Evolutionary conservation across 495 filamentous ascomycete genomes (phyloP), one percentile per base, ranked within the genome.

Genomic region (Achaetomiella virescens): DNA sequence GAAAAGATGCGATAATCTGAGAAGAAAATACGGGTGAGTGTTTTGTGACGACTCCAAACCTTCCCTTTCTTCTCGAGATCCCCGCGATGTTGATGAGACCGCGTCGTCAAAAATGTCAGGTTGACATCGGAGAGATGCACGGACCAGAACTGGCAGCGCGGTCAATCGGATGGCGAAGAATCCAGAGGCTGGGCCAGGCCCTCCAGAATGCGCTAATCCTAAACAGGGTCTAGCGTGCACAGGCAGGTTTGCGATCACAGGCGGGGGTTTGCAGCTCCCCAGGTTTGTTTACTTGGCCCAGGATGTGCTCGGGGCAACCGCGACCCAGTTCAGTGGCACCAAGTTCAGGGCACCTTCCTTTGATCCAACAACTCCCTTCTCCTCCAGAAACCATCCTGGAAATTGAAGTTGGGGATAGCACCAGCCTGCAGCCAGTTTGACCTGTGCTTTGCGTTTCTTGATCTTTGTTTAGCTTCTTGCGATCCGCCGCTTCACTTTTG

Each of bases 231-330:
- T 21, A 6, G 15, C 0, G 33, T 29, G 52, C 42, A 47, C 52
- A 42, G 41, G 17, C 11, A n/a, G 14, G 14, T 5, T 18, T 40
- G 37, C 37, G 5, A 12, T 36, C n/a, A n/a, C n/a, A n/a, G 33
- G 8, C 15, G 33, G 33, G 33, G 33, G 7, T 36, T 36, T 15
- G 8, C 15, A 15, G 22, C 44, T 15, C 55, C 27, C 25, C 15
- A 17, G 35, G 52, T 60, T 65, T 68, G 65, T 68, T 68, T 68
- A 68, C 65, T 65, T 6, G 1, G 21, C 29, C 17, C 20, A 25
- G 54, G 54, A n/a, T 45, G 35, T 58, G 65, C 50, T 58, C 60
- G 52, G 55, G 62, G 65, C 65, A 68, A 68, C 65, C 54, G 42
- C 27, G 35, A 38, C 9, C 31, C 38, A 17, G 40, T 11, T 43